A percentile compares a stretch with the other conserved stretches of the same genome.
Evolutionary conservation across 352 stramenopile species (phyloP).

Genomic region (Thraustochytrium striatum): DNA sequence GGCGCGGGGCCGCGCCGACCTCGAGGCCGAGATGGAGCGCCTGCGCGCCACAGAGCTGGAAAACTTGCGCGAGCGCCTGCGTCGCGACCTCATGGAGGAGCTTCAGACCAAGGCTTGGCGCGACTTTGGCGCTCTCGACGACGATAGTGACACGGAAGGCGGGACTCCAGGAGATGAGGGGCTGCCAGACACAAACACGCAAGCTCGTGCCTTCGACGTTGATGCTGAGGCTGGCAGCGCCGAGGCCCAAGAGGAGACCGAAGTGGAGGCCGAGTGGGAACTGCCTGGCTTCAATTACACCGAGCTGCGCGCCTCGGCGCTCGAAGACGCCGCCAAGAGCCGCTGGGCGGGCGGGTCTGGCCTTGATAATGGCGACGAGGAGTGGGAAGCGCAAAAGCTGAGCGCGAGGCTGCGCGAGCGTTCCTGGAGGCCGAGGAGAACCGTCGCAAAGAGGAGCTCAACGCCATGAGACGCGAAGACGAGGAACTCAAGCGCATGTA

Average conservation of each 20-base stretch:
- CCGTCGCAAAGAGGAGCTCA: background rate
- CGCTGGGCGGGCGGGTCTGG: background rate
- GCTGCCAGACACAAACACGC: too few species aligned
- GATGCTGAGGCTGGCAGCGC: background rate
- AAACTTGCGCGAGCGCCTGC: conserved; percentile 1
- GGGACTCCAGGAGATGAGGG: too few species aligned
- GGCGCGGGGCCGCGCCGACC: background rate
- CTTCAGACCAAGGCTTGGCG: background rate
- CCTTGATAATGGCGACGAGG: conserved; percentile 40
- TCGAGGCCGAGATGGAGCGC: background rate
- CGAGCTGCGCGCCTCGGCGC: background rate
- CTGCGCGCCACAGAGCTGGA: background rate
- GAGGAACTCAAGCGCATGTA: conserved; percentile 14
- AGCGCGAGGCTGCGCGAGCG: background rate
- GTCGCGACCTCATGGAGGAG: background rate
- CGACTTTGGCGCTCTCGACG: too few species aligned
- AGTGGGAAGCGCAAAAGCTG: conserved; percentile 8
- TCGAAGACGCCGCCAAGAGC: background rate
- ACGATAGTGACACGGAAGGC: too few species aligned
- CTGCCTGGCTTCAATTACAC: background rate
- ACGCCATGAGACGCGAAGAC: conserved; percentile 7
- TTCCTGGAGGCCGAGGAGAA: conserved; percentile 3
- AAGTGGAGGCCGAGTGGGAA: background rate
- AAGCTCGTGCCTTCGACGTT: too few species aligned
- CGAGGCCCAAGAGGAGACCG: background rate